Conservation (phyloP, 2,329 filamentous ascomycete species). For the Orbilia ellipsospora region DNA sequence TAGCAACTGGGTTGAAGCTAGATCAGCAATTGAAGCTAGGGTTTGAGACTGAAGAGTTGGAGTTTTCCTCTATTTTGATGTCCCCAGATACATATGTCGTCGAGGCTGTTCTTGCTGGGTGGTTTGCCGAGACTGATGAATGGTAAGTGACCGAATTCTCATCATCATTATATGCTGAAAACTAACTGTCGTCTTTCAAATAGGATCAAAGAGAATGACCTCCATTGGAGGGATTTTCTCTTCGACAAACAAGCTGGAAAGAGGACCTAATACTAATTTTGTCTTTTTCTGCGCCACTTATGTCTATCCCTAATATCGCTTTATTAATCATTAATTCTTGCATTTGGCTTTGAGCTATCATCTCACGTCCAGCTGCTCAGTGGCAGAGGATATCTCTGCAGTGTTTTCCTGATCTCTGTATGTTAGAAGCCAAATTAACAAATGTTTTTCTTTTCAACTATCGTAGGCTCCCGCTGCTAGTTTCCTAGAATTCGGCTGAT, state of each 20-base stretch:
- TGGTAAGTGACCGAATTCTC: conserved; percentile 23
- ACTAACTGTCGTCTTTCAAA: background rate
- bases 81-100: conserved; percentile 36
- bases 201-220: conserved; percentile 32
- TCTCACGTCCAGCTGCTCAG: too few relatives aligned
- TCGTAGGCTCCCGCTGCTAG: too few relatives aligned
- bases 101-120: conserved; percentile 36
- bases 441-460: too few relatives aligned
- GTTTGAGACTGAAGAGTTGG: conserved; percentile 21
- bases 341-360: too few relatives aligned
- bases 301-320: too few relatives aligned
- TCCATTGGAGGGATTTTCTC: conserved; percentile 28
- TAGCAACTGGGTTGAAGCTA: conserved; percentile 18
- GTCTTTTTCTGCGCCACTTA: background rate
- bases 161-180: background rate
- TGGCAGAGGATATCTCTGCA: too few relatives aligned
- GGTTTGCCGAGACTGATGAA: conserved; percentile 34
- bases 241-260: conserved; percentile 15
- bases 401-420: too few relatives aligned
- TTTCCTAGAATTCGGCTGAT: too few relatives aligned
- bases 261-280: background rate
- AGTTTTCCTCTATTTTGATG: conserved; percentile 39
- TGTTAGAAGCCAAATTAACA: too few relatives aligned
- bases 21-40: conserved; percentile 20
- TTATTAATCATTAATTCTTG: too few relatives aligned